These are phyloP conservation scores for Aspergillus bombycis DNA, from an alignment of 2,329 filamentous ascomycete species.

Conservation along the genomic window DNA sequence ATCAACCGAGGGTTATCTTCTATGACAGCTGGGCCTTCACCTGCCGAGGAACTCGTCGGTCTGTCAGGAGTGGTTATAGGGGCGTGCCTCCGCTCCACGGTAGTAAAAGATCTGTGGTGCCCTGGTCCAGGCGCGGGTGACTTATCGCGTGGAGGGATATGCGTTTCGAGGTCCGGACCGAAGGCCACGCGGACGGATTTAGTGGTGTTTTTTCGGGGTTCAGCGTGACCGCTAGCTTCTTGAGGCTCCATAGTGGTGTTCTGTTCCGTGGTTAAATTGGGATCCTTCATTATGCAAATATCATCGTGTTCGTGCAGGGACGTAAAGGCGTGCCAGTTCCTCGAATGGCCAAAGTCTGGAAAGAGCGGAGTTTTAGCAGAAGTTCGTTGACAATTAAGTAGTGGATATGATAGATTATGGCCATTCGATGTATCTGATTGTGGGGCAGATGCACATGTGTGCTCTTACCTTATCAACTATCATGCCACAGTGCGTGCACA, in stretches of 20 bases:
- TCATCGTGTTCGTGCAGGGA: slow-evolving; percentile 34
- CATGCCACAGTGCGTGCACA: slow-evolving; percentile 20
- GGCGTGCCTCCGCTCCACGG: slow-evolving; percentile 33
- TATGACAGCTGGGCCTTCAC: slow-evolving; percentile 29
- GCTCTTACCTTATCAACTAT: slow-evolving; percentile 22
- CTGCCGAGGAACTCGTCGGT: slow-evolving; percentile 37
- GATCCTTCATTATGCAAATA: slow-evolving; percentile 41
- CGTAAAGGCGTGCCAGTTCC: slow-evolving; percentile 14
- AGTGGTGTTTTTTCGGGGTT: slow-evolving; percentile 34
- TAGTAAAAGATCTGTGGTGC: slow-evolving; percentile 41
- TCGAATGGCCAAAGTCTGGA: slow-evolving; percentile 15
- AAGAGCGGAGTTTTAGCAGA: slow-evolving; percentile 4
- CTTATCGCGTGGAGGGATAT: slow-evolving; percentile 39
- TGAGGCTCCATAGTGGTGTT: slow-evolving; percentile 27
- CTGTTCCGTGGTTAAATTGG: slow-evolving; percentile 40
- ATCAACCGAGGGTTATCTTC: slow-evolving; percentile 30
- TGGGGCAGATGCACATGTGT: slow-evolving; percentile 7
- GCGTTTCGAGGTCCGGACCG: slow-evolving; percentile 42
- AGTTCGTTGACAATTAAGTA: not conserved
- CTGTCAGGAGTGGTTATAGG: slow-evolving; percentile 25
- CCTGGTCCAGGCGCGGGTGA: slow-evolving; percentile 34
- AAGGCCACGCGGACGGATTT: slow-evolving; percentile 45
- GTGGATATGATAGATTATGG: not conserved
- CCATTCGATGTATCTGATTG: not conserved
- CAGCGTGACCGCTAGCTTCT: slow-evolving; percentile 33